phyloP scores from a whole-genome alignment of 805 yeast species.

The Teunomyces barrocoloradensis region DNA sequence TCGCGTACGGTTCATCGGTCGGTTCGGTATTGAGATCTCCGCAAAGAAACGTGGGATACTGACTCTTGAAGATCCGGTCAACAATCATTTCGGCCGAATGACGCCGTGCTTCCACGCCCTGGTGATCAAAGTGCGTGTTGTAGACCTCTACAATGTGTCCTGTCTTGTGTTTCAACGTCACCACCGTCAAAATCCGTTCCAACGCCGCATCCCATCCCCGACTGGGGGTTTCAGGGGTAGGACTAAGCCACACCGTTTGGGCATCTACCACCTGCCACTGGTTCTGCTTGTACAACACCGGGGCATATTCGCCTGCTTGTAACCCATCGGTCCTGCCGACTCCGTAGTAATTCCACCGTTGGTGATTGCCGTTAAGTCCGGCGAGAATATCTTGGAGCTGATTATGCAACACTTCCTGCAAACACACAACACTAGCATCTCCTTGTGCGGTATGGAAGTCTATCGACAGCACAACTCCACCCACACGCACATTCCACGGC shows the following conservation, averaged over 20 bases:
- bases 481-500: constrained; percentile 44
- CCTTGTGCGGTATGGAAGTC: constrained; percentile 31
- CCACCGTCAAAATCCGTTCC: constrained; percentile 40
- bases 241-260: constrained; percentile 40
- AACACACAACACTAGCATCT: constrained; percentile 36
- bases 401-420: constrained; percentile 38
- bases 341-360: constrained; percentile 36
- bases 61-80: constrained; percentile 36
- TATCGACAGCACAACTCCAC: constrained; percentile 39
- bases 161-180: constrained; percentile 27
- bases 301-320: constrained; percentile 33
- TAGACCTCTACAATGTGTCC: no score
- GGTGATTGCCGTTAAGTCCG: constrained; percentile 22
- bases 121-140: constrained; percentile 44
- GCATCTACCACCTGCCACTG: constrained; percentile 33
- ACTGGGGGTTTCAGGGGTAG: constrained; percentile 37
- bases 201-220: constrained; percentile 44
- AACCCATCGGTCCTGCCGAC: constrained; percentile 36
- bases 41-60: constrained; percentile 36
- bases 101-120: constrained; percentile 35
- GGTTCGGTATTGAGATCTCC: constrained; percentile 46
- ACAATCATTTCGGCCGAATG: constrained; percentile 34
- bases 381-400: constrained; percentile 32
- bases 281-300: constrained; percentile 28
- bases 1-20: constrained; percentile 37